A percentile compares a stretch with the other conserved stretches of the same genome.
These are phyloP conservation scores for Capsella rubella DNA, from an alignment of 441 rosid genomes.

Conservation along the genomic window DNA sequence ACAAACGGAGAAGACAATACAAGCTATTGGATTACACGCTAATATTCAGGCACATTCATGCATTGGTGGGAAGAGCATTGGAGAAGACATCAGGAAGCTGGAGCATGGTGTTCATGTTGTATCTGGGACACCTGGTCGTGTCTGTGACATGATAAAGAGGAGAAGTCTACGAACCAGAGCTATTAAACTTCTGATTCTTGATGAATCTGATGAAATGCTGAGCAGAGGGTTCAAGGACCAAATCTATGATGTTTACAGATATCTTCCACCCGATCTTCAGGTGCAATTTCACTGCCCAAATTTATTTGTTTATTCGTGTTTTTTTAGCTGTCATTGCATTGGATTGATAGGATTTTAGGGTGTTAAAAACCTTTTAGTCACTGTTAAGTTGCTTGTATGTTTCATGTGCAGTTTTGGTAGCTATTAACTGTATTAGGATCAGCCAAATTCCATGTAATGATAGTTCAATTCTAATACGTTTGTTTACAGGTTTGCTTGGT, in stretches of 20 bases:
- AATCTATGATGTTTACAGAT: slow-evolving; percentile 92
- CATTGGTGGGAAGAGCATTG: slow-evolving; percentile 94
- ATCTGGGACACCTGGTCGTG: slow-evolving; percentile 98
- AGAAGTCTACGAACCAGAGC: slow-evolving; percentile 91
- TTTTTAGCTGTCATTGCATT: slow-evolving; percentile 17
- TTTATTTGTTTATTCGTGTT: neutral
- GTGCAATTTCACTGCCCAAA: slow-evolving; percentile 44
- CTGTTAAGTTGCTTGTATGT: neutral
- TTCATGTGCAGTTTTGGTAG: slow-evolving; percentile 2
- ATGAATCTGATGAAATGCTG: slow-evolving; percentile 98
- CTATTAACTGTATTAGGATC: neutral
- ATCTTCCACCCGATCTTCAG: slow-evolving; percentile 99
- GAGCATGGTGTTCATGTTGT: slow-evolving; percentile 94
- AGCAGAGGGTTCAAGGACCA: slow-evolving; percentile 99
- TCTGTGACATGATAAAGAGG: slow-evolving; percentile 98
- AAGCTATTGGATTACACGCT: slow-evolving; percentile 75
- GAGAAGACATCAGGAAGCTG: slow-evolving; percentile 94
- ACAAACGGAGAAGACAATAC: slow-evolving; percentile 85
- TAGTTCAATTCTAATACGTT: neutral
- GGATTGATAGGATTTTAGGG: neutral
- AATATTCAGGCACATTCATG: slow-evolving; percentile 88
- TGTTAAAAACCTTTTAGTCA: neutral
- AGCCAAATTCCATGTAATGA: slow-evolving; percentile 2
- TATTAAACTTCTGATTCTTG: slow-evolving; percentile 80
- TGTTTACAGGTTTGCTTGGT: slow-evolving; percentile 71